phyloP scores from a whole-genome alignment of 148 eudicot genomes.

The Chenopodium suecicum region DNA sequence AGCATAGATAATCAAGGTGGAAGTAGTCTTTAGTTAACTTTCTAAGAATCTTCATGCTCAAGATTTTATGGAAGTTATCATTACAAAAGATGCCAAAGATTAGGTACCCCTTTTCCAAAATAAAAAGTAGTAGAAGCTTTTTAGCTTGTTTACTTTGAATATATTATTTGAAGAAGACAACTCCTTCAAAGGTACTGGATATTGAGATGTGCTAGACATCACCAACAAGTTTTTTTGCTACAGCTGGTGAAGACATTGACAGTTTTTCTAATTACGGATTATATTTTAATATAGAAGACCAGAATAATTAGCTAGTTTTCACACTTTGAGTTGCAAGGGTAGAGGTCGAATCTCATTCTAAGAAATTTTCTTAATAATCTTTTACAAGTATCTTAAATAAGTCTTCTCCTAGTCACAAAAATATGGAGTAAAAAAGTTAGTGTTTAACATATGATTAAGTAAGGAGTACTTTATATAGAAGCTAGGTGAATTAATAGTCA shows the following conservation, averaged over 20 bases:
- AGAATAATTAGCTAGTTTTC: no score
- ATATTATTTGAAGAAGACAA: conserved; percentile 2
- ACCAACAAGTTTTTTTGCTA: conserved; percentile 19
- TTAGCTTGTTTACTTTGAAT: conserved; percentile 18
- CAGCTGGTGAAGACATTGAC: conserved; percentile 22
- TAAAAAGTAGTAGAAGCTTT: conserved; percentile 1
- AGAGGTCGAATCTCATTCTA: no score
- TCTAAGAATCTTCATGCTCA: conserved; percentile 22
- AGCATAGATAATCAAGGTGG: neutral
- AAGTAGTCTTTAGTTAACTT: neutral
- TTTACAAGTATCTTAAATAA: no score
- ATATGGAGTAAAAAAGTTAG: no score
- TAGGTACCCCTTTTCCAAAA: conserved; percentile 10
- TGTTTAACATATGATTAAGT: no score
- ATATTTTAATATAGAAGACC: no score
- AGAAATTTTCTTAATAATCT: no score
- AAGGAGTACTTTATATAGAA: no score
- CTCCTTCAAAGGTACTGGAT: conserved; percentile 21
- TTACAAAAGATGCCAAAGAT: conserved; percentile 20
- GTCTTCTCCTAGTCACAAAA: no score
- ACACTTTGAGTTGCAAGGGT: no score
- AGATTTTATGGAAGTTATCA: conserved; percentile 12
- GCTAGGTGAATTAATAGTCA: no score
- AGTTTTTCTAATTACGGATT: neutral
- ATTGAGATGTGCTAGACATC: conserved; percentile 9